Evolutionary conservation across 208 protist species (phyloP), one percentile per base, ranked within the genome.

Genomic region (Crithidia thermophila): DNA sequence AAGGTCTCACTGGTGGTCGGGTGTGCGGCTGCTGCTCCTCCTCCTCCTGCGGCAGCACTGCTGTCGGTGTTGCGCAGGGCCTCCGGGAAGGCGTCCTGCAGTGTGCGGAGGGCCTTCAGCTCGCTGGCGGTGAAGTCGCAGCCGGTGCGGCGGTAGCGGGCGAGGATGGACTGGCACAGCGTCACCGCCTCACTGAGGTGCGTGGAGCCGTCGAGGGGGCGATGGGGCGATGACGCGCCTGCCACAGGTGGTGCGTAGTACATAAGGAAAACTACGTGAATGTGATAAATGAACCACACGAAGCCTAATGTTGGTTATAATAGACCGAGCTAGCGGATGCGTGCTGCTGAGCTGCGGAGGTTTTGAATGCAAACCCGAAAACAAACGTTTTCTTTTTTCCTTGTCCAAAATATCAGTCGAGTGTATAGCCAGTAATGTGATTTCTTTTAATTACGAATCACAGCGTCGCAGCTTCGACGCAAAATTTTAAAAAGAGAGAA

Each of bases 101-200:
- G 49, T 2, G 57, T 39, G 30, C 67, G 36, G 31, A 90, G 71
- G 36, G 76, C 79, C 39, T 85, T 91, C 36, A 84, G 67, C 69
- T 90, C 82, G 6, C 61, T 72, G 14, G 58, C 2, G 23, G 82
- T 75, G 63, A 85, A 85, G 42, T 37, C 40, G 9, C 67, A 73
- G 2, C 71, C 75, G 34, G 59, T 78, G 52, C 88, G 82, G 14
- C 82, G 65, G 67, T 94, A 94, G 23, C 88, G 82, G 23, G 65
- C 58, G 6, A 94, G 50, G 42, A 94, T 90, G 18, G 82, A 83
- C 62, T 94, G 81, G 55, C 82, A 87, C n/a, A 94, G 81, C 0
- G 80, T 61, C 4, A 94, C 65, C 1, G 88, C 79, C 60, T 94
- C 88, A 62, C 82, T 83, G 25, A 94, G 72, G 60, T 94, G 85